Base-by-base conservation (phyloP, 2,329 filamentous ascomycete genomes). In the Zasmidium citrigriseum region DNA sequence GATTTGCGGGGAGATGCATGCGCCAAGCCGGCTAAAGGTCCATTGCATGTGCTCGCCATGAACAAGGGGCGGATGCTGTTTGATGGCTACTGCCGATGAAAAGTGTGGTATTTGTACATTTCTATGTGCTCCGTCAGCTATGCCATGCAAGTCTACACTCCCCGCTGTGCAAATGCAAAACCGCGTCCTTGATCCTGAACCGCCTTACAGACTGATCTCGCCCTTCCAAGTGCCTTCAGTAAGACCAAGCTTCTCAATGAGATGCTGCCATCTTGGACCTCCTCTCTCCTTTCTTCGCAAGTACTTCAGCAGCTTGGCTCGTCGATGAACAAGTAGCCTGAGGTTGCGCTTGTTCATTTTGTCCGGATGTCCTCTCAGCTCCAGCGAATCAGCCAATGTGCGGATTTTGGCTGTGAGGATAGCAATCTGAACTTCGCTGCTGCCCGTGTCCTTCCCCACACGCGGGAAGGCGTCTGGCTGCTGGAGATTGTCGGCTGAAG, bases 401-500 rank as follows among this genome's bases (percentile, higher is more conserved):
- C 91, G 83, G 72, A 99, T 99, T 83, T 97, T 98, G 57, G 91
- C 85, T 2, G 95, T 99, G 73, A 99, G 76, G 67, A 99, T 96
- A 47, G 92, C 93, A 65, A 96, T 91, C 80, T 99, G 95, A n/a
- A 99, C 96, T 77, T 99, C 95, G 5, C 91, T 91, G 68, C 91
- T 96, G 34, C 95, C 95, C 0, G 93, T 99, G 73, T 99, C 95
- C 4, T 89, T 89, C 0, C 95, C 95, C n/a, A 87, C 86, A 27
- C 96, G 88, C 50, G 83, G 83, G 46, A 60, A 68, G 65, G 84
- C 83, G 23, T 77, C 65, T 4, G 69, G 59, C 50, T 68, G 70
- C 54, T 65, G 58, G 20, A 61, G 52, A 11, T 51, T 57, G 4
- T 46, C 62, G 27, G 25, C 53, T 24, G 61, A 59, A 68, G 68